Base-by-base conservation (phyloP, 495 filamentous ascomycete species). In the Talaromyces proteolyticus region DNA sequence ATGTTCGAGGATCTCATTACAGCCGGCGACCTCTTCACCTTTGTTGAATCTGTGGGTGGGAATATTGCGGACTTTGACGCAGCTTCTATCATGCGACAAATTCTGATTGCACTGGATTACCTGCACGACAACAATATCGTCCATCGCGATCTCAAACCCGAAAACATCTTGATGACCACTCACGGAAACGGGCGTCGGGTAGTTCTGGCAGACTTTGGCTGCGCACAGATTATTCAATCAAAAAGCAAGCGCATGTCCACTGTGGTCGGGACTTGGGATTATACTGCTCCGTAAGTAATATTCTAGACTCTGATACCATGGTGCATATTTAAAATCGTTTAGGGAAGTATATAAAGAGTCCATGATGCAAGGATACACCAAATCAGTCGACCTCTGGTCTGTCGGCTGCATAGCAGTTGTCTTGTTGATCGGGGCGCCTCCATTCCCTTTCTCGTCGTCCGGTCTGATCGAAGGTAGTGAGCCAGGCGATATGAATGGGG, bases 121-220 rank as follows among this genome's bases (percentile, higher is more conserved):
- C 57, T 86, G 4, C 83, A 87, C 55, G 61, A 68, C 8, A 62
- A 65, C 5, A 57, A 67, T 4, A 78, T 87, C 34, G 81, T 78
- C 7, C 84, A 88, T 57, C 64, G 84, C 23, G 84, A 88, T 53
- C 62, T 88, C n/a, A 87, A 88, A 57, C 84, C 82, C 0, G 84
- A 87, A 29, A 88, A 87, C 42, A 75, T 87, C 6, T 69, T 88
- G 10, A 75, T 85, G 66, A 77, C 79, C 7, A 64, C 70, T 1
- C 70, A 77, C 6, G 63, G 60, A 24, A 54, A 66, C 25, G 66
- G 67, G 2, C 63, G 75, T 36, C 65, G 88, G 21, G 68, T 91
- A 17, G 75, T 91, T 1, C 67, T 93, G 19, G 84, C 84, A 0
- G 88, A 93, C 57, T 87, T 93, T 62, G 88, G 88, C 7, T 74